These are phyloP conservation scores for Chalciporus sphaerocephalus DNA, from an alignment of 768 basidiomycete species.

Conservation along the genomic window DNA sequence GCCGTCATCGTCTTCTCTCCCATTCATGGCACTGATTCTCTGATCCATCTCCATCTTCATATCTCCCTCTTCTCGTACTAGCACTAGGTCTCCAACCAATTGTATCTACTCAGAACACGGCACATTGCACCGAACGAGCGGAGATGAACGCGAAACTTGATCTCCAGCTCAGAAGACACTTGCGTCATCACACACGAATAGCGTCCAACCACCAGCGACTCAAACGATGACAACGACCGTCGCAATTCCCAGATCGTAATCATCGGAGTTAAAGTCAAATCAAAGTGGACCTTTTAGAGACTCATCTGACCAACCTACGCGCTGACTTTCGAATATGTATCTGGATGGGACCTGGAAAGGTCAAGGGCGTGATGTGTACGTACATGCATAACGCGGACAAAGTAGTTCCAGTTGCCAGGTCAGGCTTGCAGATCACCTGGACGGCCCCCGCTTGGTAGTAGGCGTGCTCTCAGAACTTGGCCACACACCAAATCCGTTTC, in stretches of 20 bases:
- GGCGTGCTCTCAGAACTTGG: slow-evolving; percentile 2
- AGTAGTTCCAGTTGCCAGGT: too few relatives aligned
- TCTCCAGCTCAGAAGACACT: background rate
- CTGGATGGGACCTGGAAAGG: background rate
- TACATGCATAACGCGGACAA: slow-evolving; percentile 3
- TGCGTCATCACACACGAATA: background rate
- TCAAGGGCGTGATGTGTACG: slow-evolving; percentile 7
- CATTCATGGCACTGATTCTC: background rate
- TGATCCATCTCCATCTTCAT: too few relatives aligned
- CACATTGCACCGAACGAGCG: background rate
- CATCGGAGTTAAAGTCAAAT: background rate
- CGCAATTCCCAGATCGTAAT: background rate
- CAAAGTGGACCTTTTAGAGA: background rate
- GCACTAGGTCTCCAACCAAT: too few relatives aligned
- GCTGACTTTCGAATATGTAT: background rate
- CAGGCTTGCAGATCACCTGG: too few relatives aligned
- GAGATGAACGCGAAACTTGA: background rate
- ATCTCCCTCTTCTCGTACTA: background rate
- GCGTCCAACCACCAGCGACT: too few relatives aligned
- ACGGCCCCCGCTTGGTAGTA: too few relatives aligned
- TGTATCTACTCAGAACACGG: background rate
- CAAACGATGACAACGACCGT: too few relatives aligned
- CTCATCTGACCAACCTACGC: background rate
- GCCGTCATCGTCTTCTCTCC: background rate
- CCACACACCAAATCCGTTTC: slow-evolving; percentile 7